Base-by-base conservation (phyloP, 2,329 filamentous ascomycete species). In the Fusarium sp. region DNA sequence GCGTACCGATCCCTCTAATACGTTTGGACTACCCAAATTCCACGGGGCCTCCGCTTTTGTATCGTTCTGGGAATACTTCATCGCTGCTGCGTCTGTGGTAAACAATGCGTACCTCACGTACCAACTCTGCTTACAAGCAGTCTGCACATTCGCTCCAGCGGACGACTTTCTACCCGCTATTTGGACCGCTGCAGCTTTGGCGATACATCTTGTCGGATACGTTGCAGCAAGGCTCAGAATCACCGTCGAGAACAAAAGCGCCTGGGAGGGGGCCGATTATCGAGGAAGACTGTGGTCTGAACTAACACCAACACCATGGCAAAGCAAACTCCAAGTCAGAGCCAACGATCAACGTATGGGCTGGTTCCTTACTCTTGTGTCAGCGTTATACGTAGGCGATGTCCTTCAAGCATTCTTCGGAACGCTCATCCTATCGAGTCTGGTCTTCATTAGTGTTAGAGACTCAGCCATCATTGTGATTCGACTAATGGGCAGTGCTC, bases 391-490 rank as follows among this genome's bases (percentile, higher is more conserved):
- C 26, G 63, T 70, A 1, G 69, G 70, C 1, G 56, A 60, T 17
- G 67, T 61, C 3, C 41, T 73, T 6, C 69, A 73, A 33, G 69
- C 58, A 10, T 52, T 73, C 7, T 70, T 48, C 2, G 66, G 66
- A 3, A 73, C 69, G 8, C 49, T 70, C 0, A 37, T 73, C 8
- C 55, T 73, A 4, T 73, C 69, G 3, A 73, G 69, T 15, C 45
- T 73, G 35, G 58, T 73, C 3, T 73, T 73, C 12, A 50, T 73
- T 5, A 73, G 70, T 11, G 70, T 67, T 0, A 57, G 66, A 3
- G 69, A 73, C 44, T 67, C 69, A 18, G 52, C 62, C 2, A 33
- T 70, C 7, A 54, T 73, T 2, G 58, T 73, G 7, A 37, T 70
- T 9, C 40, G 70, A 13, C 15, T 73, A 11, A 40, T 60, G 26